These are phyloP conservation scores for Starmerella stigmatis DNA, from an alignment of 805 yeast genomes.

Conservation along the genomic window DNA sequence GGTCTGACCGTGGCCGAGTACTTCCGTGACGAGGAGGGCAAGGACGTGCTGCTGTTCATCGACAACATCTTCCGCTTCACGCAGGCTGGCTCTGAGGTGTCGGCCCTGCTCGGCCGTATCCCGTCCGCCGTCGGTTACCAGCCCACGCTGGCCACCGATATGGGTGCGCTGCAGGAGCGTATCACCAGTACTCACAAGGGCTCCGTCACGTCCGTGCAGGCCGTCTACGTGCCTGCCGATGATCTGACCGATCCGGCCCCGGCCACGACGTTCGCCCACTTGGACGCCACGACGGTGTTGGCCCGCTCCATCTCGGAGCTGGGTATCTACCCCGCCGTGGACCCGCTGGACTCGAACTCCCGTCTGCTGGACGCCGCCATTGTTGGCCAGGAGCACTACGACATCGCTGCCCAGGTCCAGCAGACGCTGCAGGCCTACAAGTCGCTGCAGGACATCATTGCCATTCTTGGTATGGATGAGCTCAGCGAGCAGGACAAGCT, in stretches of 20 bases:
- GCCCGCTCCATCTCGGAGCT: conserved; percentile 99
- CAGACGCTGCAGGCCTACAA: conserved; percentile 99
- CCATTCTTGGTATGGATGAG: conserved; percentile 99
- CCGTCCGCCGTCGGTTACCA: conserved; percentile 99
- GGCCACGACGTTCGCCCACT: conserved; percentile 99
- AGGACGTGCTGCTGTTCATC: conserved; percentile 97
- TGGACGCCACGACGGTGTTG: conserved; percentile 99
- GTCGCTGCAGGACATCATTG: conserved; percentile 99
- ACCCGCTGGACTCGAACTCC: conserved; percentile 98
- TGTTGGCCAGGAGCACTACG: conserved; percentile 98
- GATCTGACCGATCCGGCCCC: conserved; percentile 99
- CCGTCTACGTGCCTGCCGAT: conserved; percentile 99
- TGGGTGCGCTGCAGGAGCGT: conserved; percentile 99
- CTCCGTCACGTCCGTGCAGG: conserved; percentile 99
- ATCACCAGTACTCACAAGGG: conserved; percentile 99
- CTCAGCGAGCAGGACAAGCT: conserved; percentile 96
- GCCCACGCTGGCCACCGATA: conserved; percentile 99
- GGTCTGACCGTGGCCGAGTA: conserved; percentile 99
- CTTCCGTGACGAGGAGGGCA: conserved; percentile 99
- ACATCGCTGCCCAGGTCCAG: conserved; percentile 88
- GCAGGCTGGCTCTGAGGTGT: conserved; percentile 99
- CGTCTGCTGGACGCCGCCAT: conserved; percentile 95
- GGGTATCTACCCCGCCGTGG: conserved; percentile 99
- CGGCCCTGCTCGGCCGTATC: conserved; percentile 99
- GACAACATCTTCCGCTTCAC: conserved; percentile 99